Evolutionary conservation across 495 filamentous ascomycete genomes (phyloP), one percentile per base, ranked within the genome.

Genomic region (Hypomontagnella submonticulosa): DNA sequence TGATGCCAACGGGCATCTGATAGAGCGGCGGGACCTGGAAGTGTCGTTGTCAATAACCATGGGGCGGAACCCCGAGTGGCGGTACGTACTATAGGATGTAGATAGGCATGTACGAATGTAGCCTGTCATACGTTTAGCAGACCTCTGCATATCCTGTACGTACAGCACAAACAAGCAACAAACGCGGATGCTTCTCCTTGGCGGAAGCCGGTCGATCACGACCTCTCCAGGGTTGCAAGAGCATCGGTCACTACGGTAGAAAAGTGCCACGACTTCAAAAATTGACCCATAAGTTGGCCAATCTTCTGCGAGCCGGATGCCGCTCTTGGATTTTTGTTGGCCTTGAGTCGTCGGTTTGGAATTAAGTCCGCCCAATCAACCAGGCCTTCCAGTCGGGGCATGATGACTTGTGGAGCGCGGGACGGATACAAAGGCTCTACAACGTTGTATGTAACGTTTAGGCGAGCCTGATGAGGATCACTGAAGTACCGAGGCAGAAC

Each of bases 381-480:
- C 60, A 4, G 38, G 19, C 55, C 47, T 60, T 18, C 49, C 38
- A 46, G 66, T 52, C 50, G 48, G 60, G 42, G 43, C 46, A 61
- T 59, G 49, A 52, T 53, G 50, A 47, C 55, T 58, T 56, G 55
- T 69, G 66, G 66, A 61, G 66, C 66, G 66, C 46, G 60, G 60
- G 55, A 63, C 59, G 60, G 56, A 69, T 61, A 61, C 60, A 57
- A 57, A 64, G 19, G 8, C 16, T 34, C 66, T 64, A 69, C 66
- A 60, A 69, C 60, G 66, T 69, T 61, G 66, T 63, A 69, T 69
- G 60, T 61, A 69, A 69, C 66, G 60, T 69, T 69, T 51, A 58
- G 66, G 56, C 60, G 61, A 46, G 49, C 56, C 43, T 47, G 59
- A 44, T 47, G 60, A 64, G 66, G 50, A 61, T 64, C 60, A 51